Conservation (phyloP, 2,329 filamentous ascomycete genomes). For the Penicillium sp. region DNA sequence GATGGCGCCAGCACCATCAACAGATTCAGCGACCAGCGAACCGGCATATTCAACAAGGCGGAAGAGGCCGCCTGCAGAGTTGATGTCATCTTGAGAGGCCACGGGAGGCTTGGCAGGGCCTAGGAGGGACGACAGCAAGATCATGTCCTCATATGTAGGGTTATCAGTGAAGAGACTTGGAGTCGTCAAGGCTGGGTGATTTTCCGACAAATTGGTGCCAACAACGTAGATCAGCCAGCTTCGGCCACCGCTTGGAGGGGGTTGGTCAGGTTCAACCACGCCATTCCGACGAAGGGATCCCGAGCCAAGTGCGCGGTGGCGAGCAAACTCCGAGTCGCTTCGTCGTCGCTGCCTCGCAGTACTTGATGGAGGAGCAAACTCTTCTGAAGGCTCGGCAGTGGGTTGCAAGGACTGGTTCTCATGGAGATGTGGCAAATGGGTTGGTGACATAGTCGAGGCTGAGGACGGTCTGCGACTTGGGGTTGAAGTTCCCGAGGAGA, state of each 20-base stretch:
- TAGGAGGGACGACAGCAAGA: conserved; percentile 69
- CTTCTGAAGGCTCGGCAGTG: conserved; percentile 49
- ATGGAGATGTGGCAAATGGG: conserved; percentile 46
- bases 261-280: conserved; percentile 65
- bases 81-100: conserved; percentile 68
- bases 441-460: conserved; percentile 51
- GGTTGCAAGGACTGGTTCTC: conserved; percentile 47
- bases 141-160: conserved; percentile 75
- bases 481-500: conserved; percentile 60
- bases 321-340: conserved; percentile 65
- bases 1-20: conserved; percentile 46
- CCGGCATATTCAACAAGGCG: conserved; percentile 54
- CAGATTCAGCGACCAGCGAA: conserved; percentile 55
- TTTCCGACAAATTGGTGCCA: conserved; percentile 71
- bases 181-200: conserved; percentile 72
- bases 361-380: conserved; percentile 48
- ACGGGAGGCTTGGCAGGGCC: conserved; percentile 73
- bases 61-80: conserved; percentile 66
- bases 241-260: conserved; percentile 58
- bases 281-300: conserved; percentile 68
- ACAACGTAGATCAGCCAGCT: conserved; percentile 77
- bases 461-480: conserved; percentile 56
- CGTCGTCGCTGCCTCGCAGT: conserved; percentile 60
- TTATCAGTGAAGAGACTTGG: conserved; percentile 73
- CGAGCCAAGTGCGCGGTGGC: conserved; percentile 63